These are phyloP conservation scores for Dipteronia dyeriana DNA, from an alignment of 345 rosid genomes.

Conservation along the genomic window DNA sequence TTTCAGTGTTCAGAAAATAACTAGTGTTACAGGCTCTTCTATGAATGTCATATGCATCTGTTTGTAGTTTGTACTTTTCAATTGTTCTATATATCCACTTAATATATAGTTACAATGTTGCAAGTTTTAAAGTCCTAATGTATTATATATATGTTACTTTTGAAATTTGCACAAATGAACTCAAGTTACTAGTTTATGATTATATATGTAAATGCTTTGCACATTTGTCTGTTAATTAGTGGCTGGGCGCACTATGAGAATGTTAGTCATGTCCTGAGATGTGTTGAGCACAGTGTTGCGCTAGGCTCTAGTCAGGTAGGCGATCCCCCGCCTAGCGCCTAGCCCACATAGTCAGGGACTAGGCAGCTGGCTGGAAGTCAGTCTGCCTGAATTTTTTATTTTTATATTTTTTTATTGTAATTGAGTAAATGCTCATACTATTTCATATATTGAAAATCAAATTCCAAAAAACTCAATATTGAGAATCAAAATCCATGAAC, in stretches of 20 bases:
- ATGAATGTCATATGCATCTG: not conserved
- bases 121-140: not conserved
- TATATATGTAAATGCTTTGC: not conserved
- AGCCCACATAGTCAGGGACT: no score
- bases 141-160: not conserved
- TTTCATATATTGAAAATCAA: no score
- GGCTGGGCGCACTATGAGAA: not conserved
- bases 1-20: not conserved
- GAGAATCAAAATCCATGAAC: no score
- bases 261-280: not conserved
- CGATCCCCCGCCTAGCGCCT: no score
- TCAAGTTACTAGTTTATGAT: not conserved
- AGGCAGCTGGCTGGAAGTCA: no score
- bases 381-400: no score
- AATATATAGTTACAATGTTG: not conserved
- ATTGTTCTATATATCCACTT: not conserved
- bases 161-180: not conserved
- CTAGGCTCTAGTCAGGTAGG: no score
- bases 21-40: no score
- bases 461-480: no score
- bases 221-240: not conserved
- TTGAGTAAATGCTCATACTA: no score
- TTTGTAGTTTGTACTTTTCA: not conserved
- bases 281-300: not conserved
- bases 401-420: no score